phyloP scores from a whole-genome alignment of 352 stramenopile species.

The Phytopythium chamaehyphon region DNA sequence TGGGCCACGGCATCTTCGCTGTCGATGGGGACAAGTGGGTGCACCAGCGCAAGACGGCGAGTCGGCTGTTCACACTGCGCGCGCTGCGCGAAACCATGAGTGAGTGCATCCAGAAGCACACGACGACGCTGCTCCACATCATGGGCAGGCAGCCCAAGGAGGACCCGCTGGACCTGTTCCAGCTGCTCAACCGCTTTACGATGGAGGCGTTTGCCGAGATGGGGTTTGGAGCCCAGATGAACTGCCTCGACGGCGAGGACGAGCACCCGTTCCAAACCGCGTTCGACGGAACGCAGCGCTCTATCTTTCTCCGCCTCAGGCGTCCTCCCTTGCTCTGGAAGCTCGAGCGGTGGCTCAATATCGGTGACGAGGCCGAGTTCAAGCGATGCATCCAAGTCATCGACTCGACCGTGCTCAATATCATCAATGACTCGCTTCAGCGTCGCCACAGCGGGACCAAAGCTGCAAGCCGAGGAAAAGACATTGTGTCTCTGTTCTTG shows the following conservation, averaged over 20 bases:
- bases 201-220: conserved; percentile 68
- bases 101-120: conserved; percentile 19
- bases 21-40: conserved; percentile 51
- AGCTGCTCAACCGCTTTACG: conserved; percentile 50
- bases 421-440: conserved; percentile 35
- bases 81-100: conserved; percentile 36
- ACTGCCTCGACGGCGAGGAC: conserved; percentile 19
- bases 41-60: conserved; percentile 73
- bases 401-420: conserved; percentile 29
- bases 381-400: conserved; percentile 28
- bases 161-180: conserved; percentile 30
- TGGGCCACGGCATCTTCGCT: conserved; percentile 68
- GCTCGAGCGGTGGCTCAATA: conserved; percentile 25
- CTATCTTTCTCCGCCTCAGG: conserved; percentile 31
- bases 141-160: conserved; percentile 9
- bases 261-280: conserved; percentile 50
- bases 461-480: not conserved
- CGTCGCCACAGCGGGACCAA: not conserved
- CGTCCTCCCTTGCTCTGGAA: conserved; percentile 41
- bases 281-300: conserved; percentile 38
- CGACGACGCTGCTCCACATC: conserved; percentile 16
- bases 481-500: conserved; percentile 29
- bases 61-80: conserved; percentile 44
- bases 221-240: conserved; percentile 55
- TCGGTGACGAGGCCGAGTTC: conserved; percentile 30